These are phyloP conservation scores for Citrus hindsii DNA, from an alignment of 345 rosid species.

Conservation along the genomic window DNA sequence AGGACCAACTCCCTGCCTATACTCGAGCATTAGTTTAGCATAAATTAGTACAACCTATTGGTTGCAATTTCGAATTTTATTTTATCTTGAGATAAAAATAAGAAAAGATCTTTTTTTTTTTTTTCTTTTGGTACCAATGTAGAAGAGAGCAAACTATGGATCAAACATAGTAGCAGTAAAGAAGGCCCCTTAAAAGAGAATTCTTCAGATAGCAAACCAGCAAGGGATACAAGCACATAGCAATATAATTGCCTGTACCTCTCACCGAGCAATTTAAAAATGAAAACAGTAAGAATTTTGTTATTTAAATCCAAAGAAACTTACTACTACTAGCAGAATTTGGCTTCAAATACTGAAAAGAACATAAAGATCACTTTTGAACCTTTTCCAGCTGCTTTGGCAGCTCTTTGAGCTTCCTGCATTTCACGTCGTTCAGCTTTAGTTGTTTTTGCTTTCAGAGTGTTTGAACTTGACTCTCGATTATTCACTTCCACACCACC, in stretches of 20 bases:
- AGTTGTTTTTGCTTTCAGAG: conserved; percentile 51
- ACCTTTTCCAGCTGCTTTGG: conserved; percentile 57
- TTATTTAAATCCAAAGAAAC: neutral
- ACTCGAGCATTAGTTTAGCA: neutral
- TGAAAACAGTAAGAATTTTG: neutral
- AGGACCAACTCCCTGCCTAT: neutral
- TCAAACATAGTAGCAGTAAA: neutral
- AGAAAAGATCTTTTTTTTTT: neutral
- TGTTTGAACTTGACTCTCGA: conserved; percentile 31
- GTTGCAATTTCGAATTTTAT: neutral
- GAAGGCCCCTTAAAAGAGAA: neutral
- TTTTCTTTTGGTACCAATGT: neutral
- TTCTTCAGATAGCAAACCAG: neutral
- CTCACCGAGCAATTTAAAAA: neutral
- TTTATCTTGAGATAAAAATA: neutral
- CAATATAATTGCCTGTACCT: neutral
- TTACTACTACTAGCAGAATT: neutral
- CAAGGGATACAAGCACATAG: neutral
- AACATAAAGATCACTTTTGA: neutral
- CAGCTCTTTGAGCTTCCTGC: conserved; percentile 70
- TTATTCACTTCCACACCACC: conserved; percentile 25
- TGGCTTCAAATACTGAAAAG: neutral
- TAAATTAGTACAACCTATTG: neutral
- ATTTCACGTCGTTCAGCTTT: conserved; percentile 72
- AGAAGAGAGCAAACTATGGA: neutral